Conservation (phyloP, 1,284 basidiomycete species). For the Caloboletus firmus region DNA sequence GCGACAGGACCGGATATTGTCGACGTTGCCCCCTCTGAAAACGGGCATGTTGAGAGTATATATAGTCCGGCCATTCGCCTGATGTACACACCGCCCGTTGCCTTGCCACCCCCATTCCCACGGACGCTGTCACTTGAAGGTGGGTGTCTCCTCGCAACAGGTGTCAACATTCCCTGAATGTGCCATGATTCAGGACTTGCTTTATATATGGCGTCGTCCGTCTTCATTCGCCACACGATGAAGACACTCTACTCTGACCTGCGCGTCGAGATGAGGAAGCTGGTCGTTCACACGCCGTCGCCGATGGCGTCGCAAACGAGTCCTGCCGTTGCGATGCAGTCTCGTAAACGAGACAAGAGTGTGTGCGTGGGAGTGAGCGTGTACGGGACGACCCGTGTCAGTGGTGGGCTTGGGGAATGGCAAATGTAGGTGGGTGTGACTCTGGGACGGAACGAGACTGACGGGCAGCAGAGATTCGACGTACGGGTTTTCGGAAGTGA, state of each 20-base stretch:
- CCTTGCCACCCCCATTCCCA: conserved; percentile 67
- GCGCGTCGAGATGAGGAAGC: conserved; percentile 51
- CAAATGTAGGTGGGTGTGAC: conserved; percentile 54
- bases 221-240: conserved; percentile 68
- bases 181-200: conserved; percentile 59
- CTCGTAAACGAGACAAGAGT: conserved; percentile 47
- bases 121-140: conserved; percentile 68
- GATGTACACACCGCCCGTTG: conserved; percentile 63
- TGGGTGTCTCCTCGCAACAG: conserved; percentile 29
- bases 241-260: conserved; percentile 71
- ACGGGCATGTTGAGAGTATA: conserved; percentile 44
- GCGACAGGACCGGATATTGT: conserved; percentile 32
- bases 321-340: neutral
- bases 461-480: conserved; percentile 57
- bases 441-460: neutral
- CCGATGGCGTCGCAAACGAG: neutral
- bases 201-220: conserved; percentile 68
- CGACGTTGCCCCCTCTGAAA: conserved; percentile 15
- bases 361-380: conserved; percentile 56
- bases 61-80: conserved; percentile 57
- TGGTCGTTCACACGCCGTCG: conserved; percentile 37
- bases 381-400: conserved; percentile 58
- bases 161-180: neutral
- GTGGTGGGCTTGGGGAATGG: conserved; percentile 60
- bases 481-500: conserved; percentile 67